These are phyloP conservation scores for Colletotrichum sp. DNA, from an alignment of 2,329 filamentous ascomycete genomes.

Conservation along the genomic window DNA sequence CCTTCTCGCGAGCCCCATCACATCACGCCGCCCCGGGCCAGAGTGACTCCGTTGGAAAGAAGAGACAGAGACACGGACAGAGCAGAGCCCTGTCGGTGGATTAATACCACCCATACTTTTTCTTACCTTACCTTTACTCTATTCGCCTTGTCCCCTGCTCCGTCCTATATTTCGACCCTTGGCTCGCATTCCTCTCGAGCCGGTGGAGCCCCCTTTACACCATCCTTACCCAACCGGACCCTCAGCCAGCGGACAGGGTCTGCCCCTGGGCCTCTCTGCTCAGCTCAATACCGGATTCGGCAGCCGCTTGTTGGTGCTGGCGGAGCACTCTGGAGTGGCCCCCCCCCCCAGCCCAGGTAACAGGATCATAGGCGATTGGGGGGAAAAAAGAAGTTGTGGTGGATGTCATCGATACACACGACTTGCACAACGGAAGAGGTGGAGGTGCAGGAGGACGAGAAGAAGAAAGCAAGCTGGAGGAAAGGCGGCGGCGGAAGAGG, in stretches of 20 bases:
- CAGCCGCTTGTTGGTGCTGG: slow-evolving; percentile 7
- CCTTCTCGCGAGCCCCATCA: neutral
- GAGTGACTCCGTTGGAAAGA: neutral
- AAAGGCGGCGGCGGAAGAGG: neutral
- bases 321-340: neutral
- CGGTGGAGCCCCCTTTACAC: neutral
- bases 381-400: neutral
- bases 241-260: slow-evolving; percentile 1
- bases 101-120: neutral
- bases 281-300: slow-evolving; percentile 16
- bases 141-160: neutral
- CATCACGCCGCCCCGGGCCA: neutral
- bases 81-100: neutral
- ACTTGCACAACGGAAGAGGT: neutral
- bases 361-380: slow-evolving; percentile 3
- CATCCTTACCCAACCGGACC: neutral
- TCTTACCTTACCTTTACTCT: neutral
- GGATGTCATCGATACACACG: neutral
- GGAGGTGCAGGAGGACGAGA: neutral
- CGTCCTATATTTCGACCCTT: neutral
- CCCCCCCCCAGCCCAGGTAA: neutral
- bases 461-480: neutral
- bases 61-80: neutral
- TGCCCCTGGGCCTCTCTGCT: neutral
- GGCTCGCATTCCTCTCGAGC: neutral